Evolutionary conservation across 208 protist genomes (phyloP), one percentile per base, ranked within the genome.

Genomic region (Trypanosoma lewisi): DNA sequence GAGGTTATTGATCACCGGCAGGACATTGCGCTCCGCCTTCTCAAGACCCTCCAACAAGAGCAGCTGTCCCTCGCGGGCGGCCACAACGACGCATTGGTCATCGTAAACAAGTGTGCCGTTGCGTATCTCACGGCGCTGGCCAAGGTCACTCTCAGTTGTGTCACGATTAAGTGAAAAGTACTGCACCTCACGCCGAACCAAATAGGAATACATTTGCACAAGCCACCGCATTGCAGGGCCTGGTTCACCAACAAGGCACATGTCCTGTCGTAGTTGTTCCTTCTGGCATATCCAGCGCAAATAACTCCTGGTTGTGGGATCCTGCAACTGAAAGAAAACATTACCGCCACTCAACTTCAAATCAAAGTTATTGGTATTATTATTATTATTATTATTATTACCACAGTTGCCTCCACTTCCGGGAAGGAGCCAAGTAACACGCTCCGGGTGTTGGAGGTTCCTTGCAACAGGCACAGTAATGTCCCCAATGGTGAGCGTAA

Each of bases 11-110:
- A 97, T 83, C 21, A 97, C 82, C 4, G 93, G 87, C 25, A 97
- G 77, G 25, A 98, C 91, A 75, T 99, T 99, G 17, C 94, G 87
- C 77, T 98, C 97, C 12, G 91, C 93, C 67, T 90, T 83, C 67
- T 98, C 95, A 25, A 99, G 64, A 8, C 97, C 97, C 30, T 99
- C 96, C 27, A 99, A 73, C 14, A 98, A 75, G n/a, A 98, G 82
- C 36, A 98, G 75, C 41, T 96, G 86, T 0, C 94, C 94, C 41
- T 92, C 63, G 25, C 82, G 63, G 4, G 97, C 97, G 21, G 97
- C 97, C 1, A 80, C 62, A 7, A 98, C 96, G 16, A 94, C 91
- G 23, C 85, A 75, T 68, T 98, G 97, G 67, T 98, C 88, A 27
- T 93, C 76, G 75, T 96, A 97, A 9, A 85, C 56, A 17, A 96